Evolutionary conservation across 805 yeast species (phyloP), one percentile per base, ranked within the genome.

Genomic region (Teunomyces atbi): DNA sequence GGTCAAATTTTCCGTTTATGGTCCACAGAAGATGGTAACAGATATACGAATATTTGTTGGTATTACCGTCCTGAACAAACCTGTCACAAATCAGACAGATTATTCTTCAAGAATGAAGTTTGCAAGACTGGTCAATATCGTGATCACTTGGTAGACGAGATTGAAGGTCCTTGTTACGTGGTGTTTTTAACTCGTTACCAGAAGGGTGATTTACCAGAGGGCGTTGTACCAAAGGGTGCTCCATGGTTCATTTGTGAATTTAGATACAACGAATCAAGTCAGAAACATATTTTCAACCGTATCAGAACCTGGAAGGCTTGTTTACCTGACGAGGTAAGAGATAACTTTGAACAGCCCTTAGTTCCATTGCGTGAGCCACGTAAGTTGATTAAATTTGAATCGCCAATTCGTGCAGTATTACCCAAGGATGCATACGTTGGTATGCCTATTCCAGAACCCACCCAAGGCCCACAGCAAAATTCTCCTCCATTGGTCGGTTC

Each of bases 231-330:
- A 16, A 76, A 75, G 46, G 92, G 89, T 44, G 86, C 89, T 3
- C 92, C 94, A 5, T 78, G 95, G 61, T 94, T 90, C 66, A 84
- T 94, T 55, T 94, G 98, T 71, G 99, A 94, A 66, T 88, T 82
- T 64, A 83, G 99, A 59, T 94, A 91, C 68, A 92, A 92, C 62
- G 97, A 92, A 62, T 77, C 81, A 45, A 96, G 89, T 58, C 39
- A 36, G 16, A 36, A 36, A 26, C 88, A 89, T 64, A 84, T 84
- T 23, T 94, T 94, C 75, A 94, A 92, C 68, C 86, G 92, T 62
- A 94, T 94, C 58, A 80, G 98, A 61, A 92, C 99, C 2, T 94
- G 99, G 99, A 92, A 89, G 66, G 97, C 97, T 5, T 94, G 98
- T 73, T 76, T 94, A 54, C 99, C 99, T 0, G 98, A 94, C 66